Base-by-base conservation (phyloP, 257 asterid species). In the Nicotiana obtusifolia region DNA sequence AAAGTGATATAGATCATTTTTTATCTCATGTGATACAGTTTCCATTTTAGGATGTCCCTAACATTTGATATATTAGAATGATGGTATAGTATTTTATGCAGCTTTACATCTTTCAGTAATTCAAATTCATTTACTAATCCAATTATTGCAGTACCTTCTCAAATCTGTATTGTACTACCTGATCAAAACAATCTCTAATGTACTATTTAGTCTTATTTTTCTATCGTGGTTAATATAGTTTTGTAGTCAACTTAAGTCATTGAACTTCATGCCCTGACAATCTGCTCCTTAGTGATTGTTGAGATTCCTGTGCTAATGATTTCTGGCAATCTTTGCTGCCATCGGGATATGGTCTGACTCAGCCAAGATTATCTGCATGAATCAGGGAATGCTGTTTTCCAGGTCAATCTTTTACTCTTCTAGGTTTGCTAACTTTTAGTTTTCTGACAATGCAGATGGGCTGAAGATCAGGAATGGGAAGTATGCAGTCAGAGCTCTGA, bases 401-500 rank as follows among this genome's bases (percentile, higher is more conserved):
- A 26, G 80, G 35, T 52, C 44, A 37, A 54, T 81, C 24, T 66
- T 57, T 41, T 69, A 82, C 76, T 41, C 44, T 64, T 76, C 37
- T 47, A 20, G 26, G 60, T 59, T 64, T 82, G 71, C 77, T 83
- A 3, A 54, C 24, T 78, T 83, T 59, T 81, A 62, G 67, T 73
- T 47, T 7, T 77, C 84, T 81, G 77, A 86, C 61, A 76, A 83
- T 82, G 68, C 88, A 94, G 98, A 93, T 90, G 95, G 98, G 89
- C 97, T 22, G 87, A 83, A 76, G 85, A 84, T 54, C 90, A 89
- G 78, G 95, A 92, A 61, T 94, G 98, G 98, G 97, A 94, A 84
- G 88, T 88, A 28, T 87, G 87, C 57, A 83, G 92, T 15, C 97
- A 88, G 82, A 82, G 86, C 86, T 86, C 95, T 85, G 98, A 91